Evolutionary conservation across 2,329 filamentous ascomycete genomes (phyloP), one percentile per base, ranked within the genome.

Genomic region (Clarireedia homoeocarpa): DNA sequence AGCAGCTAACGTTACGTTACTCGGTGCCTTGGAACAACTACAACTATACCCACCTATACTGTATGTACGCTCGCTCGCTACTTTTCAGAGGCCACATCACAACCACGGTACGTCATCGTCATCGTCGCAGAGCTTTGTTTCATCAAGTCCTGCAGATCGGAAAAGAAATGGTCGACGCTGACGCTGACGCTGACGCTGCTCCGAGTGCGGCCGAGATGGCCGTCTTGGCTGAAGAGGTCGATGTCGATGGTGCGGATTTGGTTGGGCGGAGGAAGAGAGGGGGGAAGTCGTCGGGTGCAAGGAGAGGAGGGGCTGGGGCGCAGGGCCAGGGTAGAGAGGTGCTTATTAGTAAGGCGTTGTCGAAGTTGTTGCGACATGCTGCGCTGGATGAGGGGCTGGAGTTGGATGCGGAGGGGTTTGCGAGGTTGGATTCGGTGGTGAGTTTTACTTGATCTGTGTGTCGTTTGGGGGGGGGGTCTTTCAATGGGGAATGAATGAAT

Each of bases 321-420:
- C 20, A 20, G 20, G 51, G 30, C 34, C 50, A 58, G 51, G 60
- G 60, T 46, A 62, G 67, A 51, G 68, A 69, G 44, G 57, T 69
- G 34, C 51, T 57, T 26, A 54, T 70, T 24, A 69, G 66, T 23
- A 71, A 70, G 57, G 67, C 67, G 10, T 51, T 71, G 39, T 67
- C 64, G n/a, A 68, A 66, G 59, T 58, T 71, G 24, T 57, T 71
- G 51, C 62, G 69, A 44, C 69, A 68, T 65, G 63, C 68, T 61
- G 67, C 69, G 57, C 71, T 71, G 51, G 77, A 75, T 40, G 82
- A 78, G 20, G 81, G 82, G 4, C 74, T 86, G 48, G 63, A 69
- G 63, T 74, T 85, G 6, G 82, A 86, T 64, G 70, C 63, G 1
- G 81, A 83, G 65, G 84, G 84, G 0, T 86, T 74, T 66, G 83